These are phyloP conservation scores for Chaetomium sp. DNA, from an alignment of 2,329 filamentous ascomycete species.

Conservation along the genomic window DNA sequence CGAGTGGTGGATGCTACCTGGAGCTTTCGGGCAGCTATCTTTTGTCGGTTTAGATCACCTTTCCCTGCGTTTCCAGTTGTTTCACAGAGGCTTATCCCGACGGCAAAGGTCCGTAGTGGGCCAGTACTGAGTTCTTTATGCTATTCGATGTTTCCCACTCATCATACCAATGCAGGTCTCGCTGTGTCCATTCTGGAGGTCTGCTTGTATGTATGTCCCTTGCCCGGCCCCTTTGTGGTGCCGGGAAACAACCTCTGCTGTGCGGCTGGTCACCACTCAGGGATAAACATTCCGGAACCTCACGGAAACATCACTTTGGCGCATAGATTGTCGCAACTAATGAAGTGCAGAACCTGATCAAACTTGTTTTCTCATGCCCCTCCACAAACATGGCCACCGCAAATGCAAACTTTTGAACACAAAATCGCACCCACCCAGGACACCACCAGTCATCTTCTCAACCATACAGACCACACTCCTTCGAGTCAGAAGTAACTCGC, in stretches of 20 bases:
- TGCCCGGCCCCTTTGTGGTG: neutral
- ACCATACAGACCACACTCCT: neutral
- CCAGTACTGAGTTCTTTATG: neutral
- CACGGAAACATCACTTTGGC: slow-evolving; percentile 10
- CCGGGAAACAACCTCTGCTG: neutral
- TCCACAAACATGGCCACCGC: neutral
- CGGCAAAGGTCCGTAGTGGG: neutral
- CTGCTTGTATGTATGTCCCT: neutral
- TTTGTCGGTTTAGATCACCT: neutral
- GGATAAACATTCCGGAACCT: neutral
- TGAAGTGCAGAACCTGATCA: neutral
- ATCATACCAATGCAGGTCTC: neutral
- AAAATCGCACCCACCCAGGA: neutral
- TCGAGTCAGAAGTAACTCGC: neutral
- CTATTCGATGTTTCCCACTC: neutral
- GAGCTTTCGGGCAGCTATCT: neutral
- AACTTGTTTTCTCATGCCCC: neutral
- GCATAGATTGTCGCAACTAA: slow-evolving; percentile 16
- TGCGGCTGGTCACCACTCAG: neutral
- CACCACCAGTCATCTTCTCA: neutral
- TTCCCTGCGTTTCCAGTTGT: neutral
- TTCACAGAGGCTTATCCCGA: neutral
- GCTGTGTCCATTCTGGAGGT: neutral
- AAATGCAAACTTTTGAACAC: neutral
- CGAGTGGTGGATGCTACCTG: neutral